phyloP scores from a whole-genome alignment of 768 basidiomycete genomes.

The Boletus fagicola region DNA sequence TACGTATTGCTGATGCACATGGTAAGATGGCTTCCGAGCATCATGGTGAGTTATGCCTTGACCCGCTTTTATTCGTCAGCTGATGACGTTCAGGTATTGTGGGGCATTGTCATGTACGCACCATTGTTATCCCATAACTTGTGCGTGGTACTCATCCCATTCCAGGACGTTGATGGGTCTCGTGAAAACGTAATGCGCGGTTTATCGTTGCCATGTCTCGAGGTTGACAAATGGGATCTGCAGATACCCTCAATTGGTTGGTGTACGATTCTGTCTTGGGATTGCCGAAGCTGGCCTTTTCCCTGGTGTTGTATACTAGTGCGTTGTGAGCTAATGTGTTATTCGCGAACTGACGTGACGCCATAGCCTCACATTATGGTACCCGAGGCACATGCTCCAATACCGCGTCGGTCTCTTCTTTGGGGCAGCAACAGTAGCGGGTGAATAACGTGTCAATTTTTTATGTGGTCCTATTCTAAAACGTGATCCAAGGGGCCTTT shows the following conservation, averaged over 20 bases:
- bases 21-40: constrained; percentile 58
- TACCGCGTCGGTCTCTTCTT: constrained; percentile 63
- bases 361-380: constrained; percentile 62
- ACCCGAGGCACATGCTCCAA: constrained; percentile 60
- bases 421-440: constrained; percentile 61
- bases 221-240: not conserved
- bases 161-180: constrained; percentile 62
- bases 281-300: constrained; percentile 69
- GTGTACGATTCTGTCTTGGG: constrained; percentile 56
- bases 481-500: constrained; percentile 42
- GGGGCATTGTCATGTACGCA: constrained; percentile 62
- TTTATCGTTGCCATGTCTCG: not conserved
- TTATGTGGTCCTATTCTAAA: not conserved
- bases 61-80: not conserved
- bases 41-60: constrained; percentile 44
- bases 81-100: constrained; percentile 44
- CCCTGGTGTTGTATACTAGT: constrained; percentile 77
- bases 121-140: not conserved
- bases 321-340: constrained; percentile 12
- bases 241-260: constrained; percentile 64
- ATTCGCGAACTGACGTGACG: not conserved
- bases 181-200: constrained; percentile 53
- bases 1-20: not conserved
- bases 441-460: constrained; percentile 15
- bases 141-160: not conserved